phyloP scores from a whole-genome alignment of 2,329 filamentous ascomycete species.

The Alternaria burnsii region DNA sequence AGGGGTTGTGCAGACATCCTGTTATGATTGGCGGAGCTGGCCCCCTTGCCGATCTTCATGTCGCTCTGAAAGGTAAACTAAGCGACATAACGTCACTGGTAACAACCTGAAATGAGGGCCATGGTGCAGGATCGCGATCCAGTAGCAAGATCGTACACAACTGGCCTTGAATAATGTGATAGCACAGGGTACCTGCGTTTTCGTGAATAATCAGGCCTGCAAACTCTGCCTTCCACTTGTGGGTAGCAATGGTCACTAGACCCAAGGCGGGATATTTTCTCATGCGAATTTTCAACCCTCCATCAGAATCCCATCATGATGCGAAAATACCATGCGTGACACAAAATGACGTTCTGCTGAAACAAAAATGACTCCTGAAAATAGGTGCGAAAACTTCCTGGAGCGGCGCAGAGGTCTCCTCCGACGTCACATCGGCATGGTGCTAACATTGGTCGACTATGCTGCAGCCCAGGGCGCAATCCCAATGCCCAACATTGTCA shows the following conservation, averaged over 20 bases:
- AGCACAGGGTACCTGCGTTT: slow-evolving; percentile 37
- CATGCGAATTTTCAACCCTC: slow-evolving; percentile 11
- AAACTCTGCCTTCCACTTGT: slow-evolving; percentile 2
- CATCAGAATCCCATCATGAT: slow-evolving; percentile 21
- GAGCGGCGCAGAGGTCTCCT: not conserved
- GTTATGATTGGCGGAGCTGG: slow-evolving; percentile 33
- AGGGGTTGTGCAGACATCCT: not conserved
- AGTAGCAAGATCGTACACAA: slow-evolving; percentile 16
- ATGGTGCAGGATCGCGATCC: slow-evolving; percentile 38
- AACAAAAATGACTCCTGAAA: slow-evolving; percentile 5
- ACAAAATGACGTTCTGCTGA: slow-evolving; percentile 24
- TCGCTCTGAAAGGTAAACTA: slow-evolving; percentile 22
- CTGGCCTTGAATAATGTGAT: slow-evolving; percentile 27
- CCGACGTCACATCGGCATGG: slow-evolving; percentile 17
- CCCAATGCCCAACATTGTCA: slow-evolving; percentile 12
- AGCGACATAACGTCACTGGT: slow-evolving; percentile 43
- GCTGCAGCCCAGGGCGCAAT: slow-evolving; percentile 9
- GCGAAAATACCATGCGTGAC: slow-evolving; percentile 14
- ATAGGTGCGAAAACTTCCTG: not conserved
- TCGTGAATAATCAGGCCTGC: slow-evolving; percentile 9
- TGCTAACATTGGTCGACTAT: slow-evolving; percentile 16
- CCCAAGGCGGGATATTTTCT: slow-evolving; percentile 8
- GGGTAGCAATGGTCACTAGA: not conserved
- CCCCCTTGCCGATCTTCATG: slow-evolving; percentile 29
- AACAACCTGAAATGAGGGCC: slow-evolving; percentile 21